phyloP scores from a whole-genome alignment of 192 early-diverging fungal genomes.

The Physocladia obscura region DNA sequence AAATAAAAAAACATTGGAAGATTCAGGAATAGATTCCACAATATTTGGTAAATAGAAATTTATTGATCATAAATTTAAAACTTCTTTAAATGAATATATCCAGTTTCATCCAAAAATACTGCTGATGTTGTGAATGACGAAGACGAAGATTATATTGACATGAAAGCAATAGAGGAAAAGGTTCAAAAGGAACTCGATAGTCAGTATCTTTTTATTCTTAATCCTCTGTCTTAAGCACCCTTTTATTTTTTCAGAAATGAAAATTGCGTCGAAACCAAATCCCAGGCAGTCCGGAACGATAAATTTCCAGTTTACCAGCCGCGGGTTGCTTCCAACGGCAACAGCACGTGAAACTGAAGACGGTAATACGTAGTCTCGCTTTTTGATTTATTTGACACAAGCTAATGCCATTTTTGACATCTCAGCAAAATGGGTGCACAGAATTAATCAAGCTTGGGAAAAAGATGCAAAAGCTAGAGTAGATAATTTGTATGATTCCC shows the following conservation, averaged over 20 bases:
- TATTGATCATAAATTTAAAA: too few relatives aligned
- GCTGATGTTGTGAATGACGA: slow-evolving; percentile 20
- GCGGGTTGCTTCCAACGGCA: slow-evolving; percentile 44
- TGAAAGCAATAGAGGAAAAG: slow-evolving; percentile 45
- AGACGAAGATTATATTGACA: slow-evolving; percentile 47
- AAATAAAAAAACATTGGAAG: not conserved
- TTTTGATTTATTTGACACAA: not conserved
- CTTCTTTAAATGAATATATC: too few relatives aligned
- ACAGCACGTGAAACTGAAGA: slow-evolving; percentile 59
- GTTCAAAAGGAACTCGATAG: slow-evolving; percentile 40
- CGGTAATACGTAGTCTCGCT: slow-evolving; percentile 25
- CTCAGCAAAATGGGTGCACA: slow-evolving; percentile 46
- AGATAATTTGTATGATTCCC: slow-evolving; percentile 1
- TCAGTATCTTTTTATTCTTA: slow-evolving; percentile 15
- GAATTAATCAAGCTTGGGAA: slow-evolving; percentile 37
- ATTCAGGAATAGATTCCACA: slow-evolving; percentile 10
- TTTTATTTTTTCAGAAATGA: slow-evolving; percentile 4
- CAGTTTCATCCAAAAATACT: not conserved
- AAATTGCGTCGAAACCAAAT: slow-evolving; percentile 11
- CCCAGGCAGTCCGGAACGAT: slow-evolving; percentile 27
- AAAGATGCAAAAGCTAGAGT: slow-evolving; percentile 8
- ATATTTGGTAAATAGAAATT: slow-evolving; percentile 41
- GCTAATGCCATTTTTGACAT: not conserved
- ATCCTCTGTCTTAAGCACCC: not conserved
- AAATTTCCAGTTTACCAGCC: slow-evolving; percentile 42